Base-by-base conservation (phyloP, 139 green algal species). In the Volvox reticuliferus region DNA sequence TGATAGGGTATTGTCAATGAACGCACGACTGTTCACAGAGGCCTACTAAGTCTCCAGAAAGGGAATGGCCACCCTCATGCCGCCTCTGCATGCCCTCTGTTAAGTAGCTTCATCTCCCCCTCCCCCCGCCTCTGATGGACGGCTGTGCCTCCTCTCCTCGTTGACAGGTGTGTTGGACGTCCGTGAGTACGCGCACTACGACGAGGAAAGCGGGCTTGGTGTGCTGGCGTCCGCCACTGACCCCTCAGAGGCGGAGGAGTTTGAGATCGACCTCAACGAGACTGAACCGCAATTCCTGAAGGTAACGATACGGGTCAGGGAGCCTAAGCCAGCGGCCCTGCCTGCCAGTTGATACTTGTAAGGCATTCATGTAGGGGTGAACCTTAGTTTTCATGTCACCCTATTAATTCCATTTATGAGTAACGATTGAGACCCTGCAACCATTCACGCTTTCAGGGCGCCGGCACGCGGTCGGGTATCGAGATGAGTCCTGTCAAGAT, bases 191-290 rank as follows among this genome's bases (percentile, higher is more conserved):
- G 97, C 98, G 0, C 94, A 94, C 36, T 99, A 96, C 85, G 97
- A 99, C 87, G 95, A 98, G 28, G 97, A 99, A 85, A 93, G 94
- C 76, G 95, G 94, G 0, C 50, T 90, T 89, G 94, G 94, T 1
- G 85, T 95, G 69, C 89, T 96, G 44, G 91, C 87, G 2, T 67
- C 22, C 12, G 90, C 89, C 9, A 76, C 88, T 26, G 88, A 97
- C 44, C 86, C 55, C 1, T 55, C 35, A 26, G 95, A 97, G 81
- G 96, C 98, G 90, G 96, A 99, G 93, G 98, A 99, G 93, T 97
- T 99, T 93, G 98, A 99, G 95, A 98, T 99, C 17, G 98, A 99
- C 92, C 93, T 99, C 36, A 99, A 99, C 94, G 98, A 99, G 33
- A 93, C 95, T 44, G 98, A 99, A 95, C 98, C 98, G 3, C 86